Base-by-base conservation (phyloP, 2,329 filamentous ascomycete species). In the Nemania sp. region DNA sequence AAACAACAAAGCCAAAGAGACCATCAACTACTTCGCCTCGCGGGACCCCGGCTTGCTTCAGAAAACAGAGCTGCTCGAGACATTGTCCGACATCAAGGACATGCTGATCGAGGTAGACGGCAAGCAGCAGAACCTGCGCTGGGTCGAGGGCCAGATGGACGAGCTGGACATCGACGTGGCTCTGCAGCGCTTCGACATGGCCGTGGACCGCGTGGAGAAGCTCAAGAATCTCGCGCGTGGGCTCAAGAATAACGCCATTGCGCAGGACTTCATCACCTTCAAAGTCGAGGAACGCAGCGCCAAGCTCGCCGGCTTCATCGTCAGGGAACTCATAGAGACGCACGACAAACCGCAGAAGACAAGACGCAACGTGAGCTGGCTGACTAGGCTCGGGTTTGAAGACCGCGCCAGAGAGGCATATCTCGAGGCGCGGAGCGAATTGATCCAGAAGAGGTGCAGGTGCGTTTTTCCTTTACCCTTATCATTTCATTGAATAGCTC, bases 81-180 rank as follows among this genome's bases (percentile, higher is more conserved):
- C 84, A 6, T 73, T 91, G 8, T 91, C 90, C 1, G 84, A 86
- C 58, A 85, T 88, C 64, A 91, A 91, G 67, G 90, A 95, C 69
- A 88, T 96, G 75, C 82, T 96, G 50, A 92, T 99, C 62, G 94
- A 99, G 65, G 90, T 96, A 12, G 94, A 97, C 66, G 94, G 94
- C 43, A 96, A 96, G 66, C 92, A 97, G 71, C 91, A 97, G 69
- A 97, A 94, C 68, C 80, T 99, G 41, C 89, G 93, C 48, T 97
- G 91, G 91, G 91, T 99, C 0, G 94, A 99, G 70, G 85, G 86
- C 47, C 91, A 97, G 73, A 89, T 99, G 71, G 94, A 99, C 68
- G 91, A 96, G 67, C 82, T 99, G 5, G 94, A 99, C 67, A 97
- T 97, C 64, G 88, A 96, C 64, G 92, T 99, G 65, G 93, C 94